Conservation (phyloP, 75 land plant species). For the Isoetes taiwanensis region DNA sequence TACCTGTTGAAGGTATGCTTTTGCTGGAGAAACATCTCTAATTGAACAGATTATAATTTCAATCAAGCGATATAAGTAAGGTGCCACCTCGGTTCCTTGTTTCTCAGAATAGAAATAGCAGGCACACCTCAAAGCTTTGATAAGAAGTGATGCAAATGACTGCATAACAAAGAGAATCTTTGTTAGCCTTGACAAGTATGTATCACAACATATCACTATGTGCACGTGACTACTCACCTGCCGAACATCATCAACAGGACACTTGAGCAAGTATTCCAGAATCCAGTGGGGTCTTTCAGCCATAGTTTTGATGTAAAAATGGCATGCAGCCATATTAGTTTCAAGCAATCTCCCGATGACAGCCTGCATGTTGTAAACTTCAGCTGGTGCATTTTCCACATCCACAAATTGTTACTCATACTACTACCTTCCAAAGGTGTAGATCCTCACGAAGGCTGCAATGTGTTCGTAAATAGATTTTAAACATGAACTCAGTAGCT, state of each 20-base stretch:
- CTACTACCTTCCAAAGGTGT: conserved; percentile 19
- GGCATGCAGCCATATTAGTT: conserved; percentile 10
- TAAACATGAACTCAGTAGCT: conserved; percentile 15
- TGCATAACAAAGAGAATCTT: conserved; percentile 1
- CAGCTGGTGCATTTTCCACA: no score
- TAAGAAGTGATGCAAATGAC: conserved; percentile 21
- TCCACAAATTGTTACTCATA: neutral
- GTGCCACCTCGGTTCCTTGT: neutral
- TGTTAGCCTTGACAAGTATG: neutral
- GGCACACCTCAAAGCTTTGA: conserved; percentile 17
- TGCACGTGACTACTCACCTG: conserved; percentile 2
- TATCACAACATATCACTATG: neutral
- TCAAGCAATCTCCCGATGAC: conserved; percentile 14
- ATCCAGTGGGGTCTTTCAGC: conserved; percentile 21
- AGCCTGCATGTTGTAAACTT: conserved; percentile 10
- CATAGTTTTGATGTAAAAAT: conserved; percentile 9
- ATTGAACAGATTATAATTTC: neutral
- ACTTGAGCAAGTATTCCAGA: conserved; percentile 15
- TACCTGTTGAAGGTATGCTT: neutral
- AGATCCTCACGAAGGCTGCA: conserved; percentile 22
- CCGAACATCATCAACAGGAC: conserved; percentile 21
- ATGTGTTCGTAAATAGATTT: conserved; percentile 19
- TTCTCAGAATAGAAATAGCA: neutral
- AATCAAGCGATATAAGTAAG: neutral
- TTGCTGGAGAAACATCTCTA: neutral